A percentile compares a stretch with the other conserved stretches of the same genome.
phyloP scores from a whole-genome alignment of 768 basidiomycete species.

The Chalciporus chontae region DNA sequence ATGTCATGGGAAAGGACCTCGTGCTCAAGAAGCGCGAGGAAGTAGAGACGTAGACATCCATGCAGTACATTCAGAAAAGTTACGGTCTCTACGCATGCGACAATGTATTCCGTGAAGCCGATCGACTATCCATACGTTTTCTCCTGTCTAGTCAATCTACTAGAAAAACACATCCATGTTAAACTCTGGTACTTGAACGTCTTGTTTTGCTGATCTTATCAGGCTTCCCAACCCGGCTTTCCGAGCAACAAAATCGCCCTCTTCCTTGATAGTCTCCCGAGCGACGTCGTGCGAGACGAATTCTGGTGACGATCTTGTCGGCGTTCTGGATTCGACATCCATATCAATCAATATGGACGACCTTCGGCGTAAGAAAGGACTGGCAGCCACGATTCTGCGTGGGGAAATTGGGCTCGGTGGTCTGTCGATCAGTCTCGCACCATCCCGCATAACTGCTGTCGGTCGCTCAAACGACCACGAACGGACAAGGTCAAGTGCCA shows the following conservation, averaged over 20 bases:
- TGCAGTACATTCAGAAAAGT: conserved; percentile 6
- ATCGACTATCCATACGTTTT: conserved; percentile 2
- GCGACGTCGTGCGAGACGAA: conserved; percentile 17
- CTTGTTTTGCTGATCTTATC: conserved; percentile 89
- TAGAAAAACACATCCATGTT: conserved; percentile 74
- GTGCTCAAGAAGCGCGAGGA: conserved; percentile 88
- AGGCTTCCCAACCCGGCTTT: conserved; percentile 77
- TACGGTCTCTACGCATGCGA: conserved; percentile 1
- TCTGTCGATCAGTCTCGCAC: conserved; percentile 4
- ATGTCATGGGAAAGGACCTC: conserved; percentile 72
- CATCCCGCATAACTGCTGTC: conserved; percentile 35
- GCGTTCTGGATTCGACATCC: conserved; percentile 63
- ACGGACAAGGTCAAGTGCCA: conserved; percentile 87
- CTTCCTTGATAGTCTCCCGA: conserved; percentile 39
- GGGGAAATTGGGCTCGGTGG: conserved; percentile 44
- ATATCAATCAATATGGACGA: conserved; percentile 89
- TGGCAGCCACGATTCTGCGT: conserved; percentile 47
- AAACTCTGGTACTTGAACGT: conserved; percentile 83
- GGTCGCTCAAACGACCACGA: conserved; percentile 92
- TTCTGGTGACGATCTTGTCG: conserved; percentile 53
- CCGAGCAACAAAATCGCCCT: conserved; percentile 58
- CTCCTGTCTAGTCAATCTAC: background rate
- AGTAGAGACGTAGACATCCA: conserved; percentile 41
- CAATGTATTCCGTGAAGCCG: conserved; percentile 11
- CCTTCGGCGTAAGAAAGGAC: conserved; percentile 53